Base-by-base conservation (phyloP, 306 rosid species). In the Prunus salicina region DNA sequence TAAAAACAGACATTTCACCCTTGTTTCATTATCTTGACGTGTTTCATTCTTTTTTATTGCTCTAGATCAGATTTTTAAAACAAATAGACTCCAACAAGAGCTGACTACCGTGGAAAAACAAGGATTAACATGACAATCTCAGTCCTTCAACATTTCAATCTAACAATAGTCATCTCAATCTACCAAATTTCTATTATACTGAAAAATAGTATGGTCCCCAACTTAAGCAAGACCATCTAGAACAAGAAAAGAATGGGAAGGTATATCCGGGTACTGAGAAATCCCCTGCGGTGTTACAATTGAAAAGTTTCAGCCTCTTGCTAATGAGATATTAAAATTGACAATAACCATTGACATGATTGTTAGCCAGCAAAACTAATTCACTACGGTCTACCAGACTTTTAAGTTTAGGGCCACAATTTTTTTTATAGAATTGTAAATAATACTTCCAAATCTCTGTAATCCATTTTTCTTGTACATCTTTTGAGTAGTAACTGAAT, bases 221-320 rank as follows among this genome's bases (percentile, higher is more conserved):
- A 72, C 86, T 90, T 72, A 87, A 95, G 13, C 88, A 88, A 84
- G 96, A 83, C 99, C 96, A 95, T 89, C 93, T 91, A 52, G 99
- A 88, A 69, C 78, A 67, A 67, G 25, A 58, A 51, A 50, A 32
- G 5, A 50, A 63, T 19, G 45, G 13, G 11, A 63, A 46, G 38
- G 41, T 15, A 25, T 34, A 19, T 20, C 8, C 20, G 30, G 50
- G 47, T 32, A 30, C 45, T 69, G 1, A 51, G 25, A 55, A 19
- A 3, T 30, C 41, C 56, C 76, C 66, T 38, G 25, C 5, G 57
- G 67, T 46, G 62, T 70, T 50, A 19, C n/a, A 24, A 19, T 65
- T 65, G 51, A 20, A 34, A 65, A 57, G 6, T 18, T 41, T 65
- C 52, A 38, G 38, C 25, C 63, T 57, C 63, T 57, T 38, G 25